phyloP scores from a whole-genome alignment of 2,329 filamentous ascomycete genomes.

The Alternaria sp. region DNA sequence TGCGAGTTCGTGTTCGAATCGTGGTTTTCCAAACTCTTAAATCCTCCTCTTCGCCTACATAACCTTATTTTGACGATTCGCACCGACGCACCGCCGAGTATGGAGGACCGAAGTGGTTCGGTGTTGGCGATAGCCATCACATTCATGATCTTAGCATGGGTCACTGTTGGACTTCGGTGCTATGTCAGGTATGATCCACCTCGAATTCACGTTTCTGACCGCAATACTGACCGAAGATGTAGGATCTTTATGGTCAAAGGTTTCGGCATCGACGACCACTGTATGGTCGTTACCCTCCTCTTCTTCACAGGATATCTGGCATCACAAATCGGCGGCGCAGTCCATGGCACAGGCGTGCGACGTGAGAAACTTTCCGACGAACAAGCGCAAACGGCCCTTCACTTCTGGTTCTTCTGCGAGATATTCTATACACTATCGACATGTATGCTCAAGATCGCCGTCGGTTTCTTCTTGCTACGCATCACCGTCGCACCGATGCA shows the following conservation, averaged over 20 bases:
- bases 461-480: constrained; percentile 62
- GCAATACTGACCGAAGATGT: constrained; percentile 10
- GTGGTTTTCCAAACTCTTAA: constrained; percentile 1
- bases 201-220: not conserved
- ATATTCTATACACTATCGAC: constrained; percentile 61
- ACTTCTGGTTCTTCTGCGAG: constrained; percentile 64
- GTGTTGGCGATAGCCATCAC: constrained; percentile 43
- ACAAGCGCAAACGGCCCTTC: constrained; percentile 37
- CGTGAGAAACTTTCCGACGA: constrained; percentile 42
- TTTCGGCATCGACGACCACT: constrained; percentile 53
- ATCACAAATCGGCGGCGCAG: constrained; percentile 47
- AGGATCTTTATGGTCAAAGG: constrained; percentile 47
- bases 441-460: constrained; percentile 59
- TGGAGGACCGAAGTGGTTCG: constrained; percentile 40
- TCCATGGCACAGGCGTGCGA: constrained; percentile 50
- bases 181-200: constrained; percentile 45
- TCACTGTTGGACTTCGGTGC: constrained; percentile 50
- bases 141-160: constrained; percentile 50
- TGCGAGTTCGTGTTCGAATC: constrained; percentile 8
- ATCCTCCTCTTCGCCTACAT: constrained; percentile 10
- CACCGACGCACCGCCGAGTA: constrained; percentile 12
- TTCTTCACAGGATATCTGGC: constrained; percentile 48
- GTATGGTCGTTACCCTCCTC: constrained; percentile 50
- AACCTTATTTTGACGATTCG: not conserved
- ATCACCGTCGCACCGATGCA: constrained; percentile 58